phyloP scores from a whole-genome alignment of 371 early-diverging fungal genomes.

The Mucor velutinosus region DNA sequence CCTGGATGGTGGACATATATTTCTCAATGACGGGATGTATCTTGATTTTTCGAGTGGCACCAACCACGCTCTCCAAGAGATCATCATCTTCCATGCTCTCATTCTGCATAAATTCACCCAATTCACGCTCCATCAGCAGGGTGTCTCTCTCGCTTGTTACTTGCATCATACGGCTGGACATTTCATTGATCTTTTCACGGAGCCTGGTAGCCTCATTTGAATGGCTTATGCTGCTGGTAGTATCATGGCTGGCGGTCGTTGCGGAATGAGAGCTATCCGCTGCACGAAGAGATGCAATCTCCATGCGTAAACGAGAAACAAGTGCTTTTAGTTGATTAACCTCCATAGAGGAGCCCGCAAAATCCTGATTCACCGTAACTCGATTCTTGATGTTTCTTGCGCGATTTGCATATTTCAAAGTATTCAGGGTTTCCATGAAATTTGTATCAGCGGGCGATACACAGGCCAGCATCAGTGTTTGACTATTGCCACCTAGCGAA shows the following conservation, averaged over 20 bases:
- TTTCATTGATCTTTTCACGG: constrained; percentile 9
- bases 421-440: constrained; percentile 87
- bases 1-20: constrained; percentile 57
- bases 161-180: constrained; percentile 41
- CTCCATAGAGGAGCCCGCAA: constrained; percentile 54
- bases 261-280: constrained; percentile 28
- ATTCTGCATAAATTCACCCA: constrained; percentile 37
- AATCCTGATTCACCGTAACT: constrained; percentile 75
- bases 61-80: constrained; percentile 17
- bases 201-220: constrained; percentile 26
- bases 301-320: constrained; percentile 61
- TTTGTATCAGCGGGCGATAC: constrained; percentile 78
- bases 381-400: constrained; percentile 86
- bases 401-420: constrained; percentile 89
- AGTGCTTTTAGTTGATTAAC: constrained; percentile 69
- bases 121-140: constrained; percentile 57
- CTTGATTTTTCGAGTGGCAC: constrained; percentile 11
- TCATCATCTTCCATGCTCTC: constrained; percentile 10
- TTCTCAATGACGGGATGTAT: constrained; percentile 57
- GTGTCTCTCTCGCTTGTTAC: constrained; percentile 64
- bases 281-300: constrained; percentile 53
- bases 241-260: constrained; percentile 14
- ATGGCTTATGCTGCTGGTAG: constrained; percentile 26
- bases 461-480: constrained; percentile 93
- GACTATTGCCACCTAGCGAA: constrained; percentile 91